These are phyloP conservation scores for Pyronema omphalodes DNA, from an alignment of 495 filamentous ascomycete species.

Conservation along the genomic window DNA sequence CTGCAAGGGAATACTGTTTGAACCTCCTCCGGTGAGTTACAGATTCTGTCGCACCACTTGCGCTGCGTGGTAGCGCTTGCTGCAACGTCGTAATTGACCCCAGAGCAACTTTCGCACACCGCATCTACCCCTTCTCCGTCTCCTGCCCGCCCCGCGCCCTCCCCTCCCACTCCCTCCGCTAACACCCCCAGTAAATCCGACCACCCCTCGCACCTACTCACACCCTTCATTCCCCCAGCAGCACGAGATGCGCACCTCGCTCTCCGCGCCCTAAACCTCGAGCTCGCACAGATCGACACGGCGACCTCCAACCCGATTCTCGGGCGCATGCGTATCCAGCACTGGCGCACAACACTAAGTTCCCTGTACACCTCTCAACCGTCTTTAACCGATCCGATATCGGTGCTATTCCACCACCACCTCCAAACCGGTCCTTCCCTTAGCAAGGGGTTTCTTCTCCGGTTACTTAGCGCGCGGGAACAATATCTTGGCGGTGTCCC, in stretches of 20 bases:
- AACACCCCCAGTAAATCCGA: conserved; percentile 48
- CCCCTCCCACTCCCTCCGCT: too few species aligned
- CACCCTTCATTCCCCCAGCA: conserved; percentile 56
- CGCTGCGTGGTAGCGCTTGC: too few species aligned
- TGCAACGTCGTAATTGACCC: too few species aligned
- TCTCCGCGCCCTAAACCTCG: conserved; percentile 80
- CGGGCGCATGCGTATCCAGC: conserved; percentile 74
- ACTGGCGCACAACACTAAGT: conserved; percentile 76
- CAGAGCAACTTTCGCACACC: too few species aligned
- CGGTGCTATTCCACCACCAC: conserved; percentile 59
- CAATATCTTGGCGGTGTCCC: conserved; percentile 69
- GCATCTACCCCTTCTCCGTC: too few species aligned
- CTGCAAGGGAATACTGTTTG: too few species aligned
- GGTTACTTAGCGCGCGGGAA: conserved; percentile 47
- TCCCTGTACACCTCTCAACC: conserved; percentile 43
- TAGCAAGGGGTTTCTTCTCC: conserved; percentile 54
- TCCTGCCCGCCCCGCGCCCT: too few species aligned
- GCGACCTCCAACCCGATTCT: conserved; percentile 63
- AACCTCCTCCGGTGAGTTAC: too few species aligned
- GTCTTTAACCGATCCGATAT: conserved; percentile 71
- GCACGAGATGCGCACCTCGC: conserved; percentile 70
- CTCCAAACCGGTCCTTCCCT: conserved; percentile 25
- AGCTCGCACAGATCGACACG: conserved; percentile 74
- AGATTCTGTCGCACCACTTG: too few species aligned
- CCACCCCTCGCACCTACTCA: conserved; percentile 68